These are phyloP conservation scores for Fusarium hostae DNA, from an alignment of 2,329 filamentous ascomycete species.

Conservation along the genomic window DNA sequence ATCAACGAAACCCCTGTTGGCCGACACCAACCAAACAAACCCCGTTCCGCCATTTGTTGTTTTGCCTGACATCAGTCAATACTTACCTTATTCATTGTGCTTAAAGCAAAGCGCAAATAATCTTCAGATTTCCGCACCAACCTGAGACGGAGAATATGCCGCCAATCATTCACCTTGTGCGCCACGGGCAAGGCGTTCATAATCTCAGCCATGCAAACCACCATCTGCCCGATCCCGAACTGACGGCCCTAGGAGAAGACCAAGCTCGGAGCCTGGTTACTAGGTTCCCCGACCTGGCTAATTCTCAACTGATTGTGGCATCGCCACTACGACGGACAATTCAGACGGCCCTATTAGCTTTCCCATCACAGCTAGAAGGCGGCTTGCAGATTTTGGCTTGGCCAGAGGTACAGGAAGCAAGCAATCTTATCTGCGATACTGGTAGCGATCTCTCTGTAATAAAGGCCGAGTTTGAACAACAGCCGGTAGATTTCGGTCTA, in stretches of 20 bases:
- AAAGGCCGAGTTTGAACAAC: background rate
- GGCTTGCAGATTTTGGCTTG: background rate
- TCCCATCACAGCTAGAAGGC: background rate
- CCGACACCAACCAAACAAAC: background rate
- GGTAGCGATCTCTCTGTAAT: background rate
- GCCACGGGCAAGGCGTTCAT: background rate
- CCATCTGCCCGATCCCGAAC: background rate
- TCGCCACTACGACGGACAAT: background rate
- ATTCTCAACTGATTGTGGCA: background rate
- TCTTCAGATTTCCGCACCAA: too few species aligned
- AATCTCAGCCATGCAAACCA: slow-evolving; percentile 4
- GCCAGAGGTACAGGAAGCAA: slow-evolving; percentile 1
- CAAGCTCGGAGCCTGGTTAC: background rate
- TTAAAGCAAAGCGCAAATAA: too few species aligned
- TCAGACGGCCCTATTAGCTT: background rate
- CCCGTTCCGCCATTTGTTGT: too few species aligned
- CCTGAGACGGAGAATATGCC: too few species aligned
- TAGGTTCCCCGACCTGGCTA: background rate
- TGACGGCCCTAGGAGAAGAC: background rate
- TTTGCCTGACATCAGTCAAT: too few species aligned
- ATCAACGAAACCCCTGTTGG: background rate
- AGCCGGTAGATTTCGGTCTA: background rate
- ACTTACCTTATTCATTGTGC: too few species aligned
- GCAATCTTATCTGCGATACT: background rate
- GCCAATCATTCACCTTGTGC: background rate